Evolutionary conservation across 169 alveolate genomes (phyloP).

Genomic region (Pseudocohnilembus persalinus): DNA sequence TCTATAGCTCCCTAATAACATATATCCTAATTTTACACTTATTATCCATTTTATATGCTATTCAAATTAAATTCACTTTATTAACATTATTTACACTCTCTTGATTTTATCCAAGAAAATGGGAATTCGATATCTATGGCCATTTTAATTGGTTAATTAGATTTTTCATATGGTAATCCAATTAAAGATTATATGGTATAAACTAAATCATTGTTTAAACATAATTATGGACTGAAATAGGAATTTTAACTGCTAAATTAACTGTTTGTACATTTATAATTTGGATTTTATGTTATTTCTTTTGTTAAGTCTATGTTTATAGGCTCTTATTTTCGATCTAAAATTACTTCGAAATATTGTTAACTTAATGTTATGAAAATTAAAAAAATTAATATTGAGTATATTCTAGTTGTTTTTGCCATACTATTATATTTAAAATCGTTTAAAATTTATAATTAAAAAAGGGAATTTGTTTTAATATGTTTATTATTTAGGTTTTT

Average conservation of each 20-base stretch:
- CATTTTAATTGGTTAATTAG: too few species aligned
- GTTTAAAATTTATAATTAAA: too few species aligned
- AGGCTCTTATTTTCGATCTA: not conserved
- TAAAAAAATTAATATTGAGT: too few species aligned
- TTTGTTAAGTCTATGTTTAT: not conserved
- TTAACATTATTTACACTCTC: not conserved
- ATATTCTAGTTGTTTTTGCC: not conserved
- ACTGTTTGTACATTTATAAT: not conserved
- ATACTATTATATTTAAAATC: too few species aligned
- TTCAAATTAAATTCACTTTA: not conserved
- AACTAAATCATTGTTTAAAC: not conserved
- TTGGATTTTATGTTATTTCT: not conserved
- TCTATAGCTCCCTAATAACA: too few species aligned
- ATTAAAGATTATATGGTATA: not conserved
- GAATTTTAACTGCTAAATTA: not conserved
- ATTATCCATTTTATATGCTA: too few species aligned
- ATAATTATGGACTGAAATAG: not conserved
- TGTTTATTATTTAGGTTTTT: too few species aligned
- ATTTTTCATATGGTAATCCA: not conserved
- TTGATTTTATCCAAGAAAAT: not conserved
- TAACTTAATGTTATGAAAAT: too few species aligned
- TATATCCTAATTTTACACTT: too few species aligned
- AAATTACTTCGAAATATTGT: not conserved
- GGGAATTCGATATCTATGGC: not conserved
- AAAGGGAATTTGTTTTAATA: too few species aligned